Conservation (phyloP, 805 yeast genomes). For the Saccharomycopsis olivae region DNA sequence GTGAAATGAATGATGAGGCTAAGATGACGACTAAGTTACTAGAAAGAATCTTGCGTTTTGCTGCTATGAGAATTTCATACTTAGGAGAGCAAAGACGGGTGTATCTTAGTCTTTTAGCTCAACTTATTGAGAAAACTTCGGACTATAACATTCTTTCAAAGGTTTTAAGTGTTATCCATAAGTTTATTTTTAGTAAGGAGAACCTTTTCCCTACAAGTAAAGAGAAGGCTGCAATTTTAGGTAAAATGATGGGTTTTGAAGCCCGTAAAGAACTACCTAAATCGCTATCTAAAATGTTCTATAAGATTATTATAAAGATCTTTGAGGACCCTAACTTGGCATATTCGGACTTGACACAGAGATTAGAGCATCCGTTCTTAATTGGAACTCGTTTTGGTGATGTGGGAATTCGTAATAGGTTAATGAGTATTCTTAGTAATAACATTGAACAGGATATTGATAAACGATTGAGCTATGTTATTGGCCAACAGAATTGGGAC, state of each 20-base stretch:
- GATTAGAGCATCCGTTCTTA: conserved; percentile 94
- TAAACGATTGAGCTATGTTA: conserved; percentile 72
- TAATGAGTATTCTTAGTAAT: conserved; percentile 69
- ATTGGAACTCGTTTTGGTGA: conserved; percentile 85
- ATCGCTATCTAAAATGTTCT: conserved; percentile 57
- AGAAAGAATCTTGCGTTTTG: conserved; percentile 64
- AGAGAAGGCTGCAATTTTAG: conserved; percentile 88
- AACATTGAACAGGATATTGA: conserved; percentile 72
- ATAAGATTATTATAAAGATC: conserved; percentile 77
- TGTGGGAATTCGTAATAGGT: conserved; percentile 57
- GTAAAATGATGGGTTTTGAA: conserved; percentile 94
- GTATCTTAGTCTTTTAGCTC: conserved; percentile 77
- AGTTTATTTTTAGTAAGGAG: conserved; percentile 79
- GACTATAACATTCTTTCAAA: conserved; percentile 66
- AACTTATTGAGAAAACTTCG: conserved; percentile 78
- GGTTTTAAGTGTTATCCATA: conserved; percentile 66
- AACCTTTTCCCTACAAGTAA: conserved; percentile 81
- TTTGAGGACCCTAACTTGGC: conserved; percentile 72
- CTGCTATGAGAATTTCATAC: conserved; percentile 72
- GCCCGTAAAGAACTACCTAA: conserved; percentile 49
- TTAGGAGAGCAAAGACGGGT: conserved; percentile 91
- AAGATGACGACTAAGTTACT: conserved; percentile 68
- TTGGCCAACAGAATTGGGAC: conserved; percentile 96
- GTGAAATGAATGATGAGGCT: conserved; percentile 45
- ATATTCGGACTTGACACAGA: conserved; percentile 80